Conservation (phyloP, 495 filamentous ascomycete genomes). For the Penicillium antarcticum region DNA sequence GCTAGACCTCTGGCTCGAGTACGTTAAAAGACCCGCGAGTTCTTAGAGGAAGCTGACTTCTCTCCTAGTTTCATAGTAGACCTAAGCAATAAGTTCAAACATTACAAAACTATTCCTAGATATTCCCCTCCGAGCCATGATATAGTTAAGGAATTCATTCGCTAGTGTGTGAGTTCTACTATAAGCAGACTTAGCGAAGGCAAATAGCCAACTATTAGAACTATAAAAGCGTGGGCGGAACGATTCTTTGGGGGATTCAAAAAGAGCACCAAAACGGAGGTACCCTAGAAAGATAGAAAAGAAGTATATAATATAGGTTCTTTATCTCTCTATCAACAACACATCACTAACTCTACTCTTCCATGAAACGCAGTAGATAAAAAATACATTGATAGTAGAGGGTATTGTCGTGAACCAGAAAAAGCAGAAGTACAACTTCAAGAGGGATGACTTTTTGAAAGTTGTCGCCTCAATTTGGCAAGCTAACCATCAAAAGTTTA, state of each 20-base stretch:
- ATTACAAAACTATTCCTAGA: background rate
- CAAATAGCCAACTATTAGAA: background rate
- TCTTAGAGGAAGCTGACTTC: too few species aligned
- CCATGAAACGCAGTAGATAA: background rate
- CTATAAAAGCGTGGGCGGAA: background rate
- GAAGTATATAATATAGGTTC: background rate
- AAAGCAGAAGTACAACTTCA: slow-evolving; percentile 9
- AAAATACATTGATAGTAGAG: slow-evolving; percentile 1
- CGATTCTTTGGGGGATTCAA: slow-evolving; percentile 1
- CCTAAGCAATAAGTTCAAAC: background rate
- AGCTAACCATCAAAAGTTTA: slow-evolving; percentile 1
- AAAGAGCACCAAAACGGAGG: background rate
- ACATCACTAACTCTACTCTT: too few species aligned
- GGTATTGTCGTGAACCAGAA: slow-evolving; percentile 1
- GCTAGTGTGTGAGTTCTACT: background rate
- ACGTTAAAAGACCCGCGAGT: background rate
- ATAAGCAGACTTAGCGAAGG: background rate
- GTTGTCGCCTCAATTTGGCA: slow-evolving; percentile 4
- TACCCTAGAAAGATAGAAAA: background rate
- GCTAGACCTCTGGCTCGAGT: slow-evolving; percentile 4
- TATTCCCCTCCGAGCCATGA: background rate
- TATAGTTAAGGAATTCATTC: background rate
- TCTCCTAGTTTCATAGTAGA: background rate
- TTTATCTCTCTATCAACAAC: background rate
- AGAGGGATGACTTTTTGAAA: slow-evolving; percentile 3